Conservation (phyloP, 768 basidiomycete species). For the Cyclocybe aegerita region DNA sequence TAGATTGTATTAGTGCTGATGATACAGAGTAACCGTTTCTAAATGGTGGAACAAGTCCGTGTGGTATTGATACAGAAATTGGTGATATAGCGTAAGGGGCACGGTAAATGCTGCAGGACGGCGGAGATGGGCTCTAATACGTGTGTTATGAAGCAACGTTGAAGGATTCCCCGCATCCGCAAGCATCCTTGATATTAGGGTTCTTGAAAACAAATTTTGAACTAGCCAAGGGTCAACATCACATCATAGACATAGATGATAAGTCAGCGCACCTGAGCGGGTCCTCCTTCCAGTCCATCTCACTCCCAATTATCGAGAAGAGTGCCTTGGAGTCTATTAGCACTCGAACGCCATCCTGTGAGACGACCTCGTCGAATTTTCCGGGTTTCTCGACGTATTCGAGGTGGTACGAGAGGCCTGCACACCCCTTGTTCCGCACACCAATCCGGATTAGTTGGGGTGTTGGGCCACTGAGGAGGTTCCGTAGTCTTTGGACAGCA, state of each 20-base stretch:
- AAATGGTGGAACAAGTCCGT: slow-evolving; percentile 15
- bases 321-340: slow-evolving; percentile 96
- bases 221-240: slow-evolving; percentile 35
- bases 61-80: slow-evolving; percentile 24
- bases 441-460: slow-evolving; percentile 94
- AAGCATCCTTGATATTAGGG: slow-evolving; percentile 93
- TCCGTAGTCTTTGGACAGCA: slow-evolving; percentile 71
- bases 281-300: slow-evolving; percentile 99
- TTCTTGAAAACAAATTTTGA: slow-evolving; percentile 85
- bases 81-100: slow-evolving; percentile 15
- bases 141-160: slow-evolving; percentile 48
- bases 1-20: slow-evolving; percentile 16
- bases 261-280: slow-evolving; percentile 65
- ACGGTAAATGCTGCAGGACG: slow-evolving; percentile 14
- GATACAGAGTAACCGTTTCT: slow-evolving; percentile 13
- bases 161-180: slow-evolving; percentile 94
- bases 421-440: slow-evolving; percentile 97
- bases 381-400: slow-evolving; percentile 92
- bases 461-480: slow-evolving; percentile 77
- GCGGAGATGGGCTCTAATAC: slow-evolving; percentile 3
- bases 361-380: slow-evolving; percentile 94
- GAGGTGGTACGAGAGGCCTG: slow-evolving; percentile 82
- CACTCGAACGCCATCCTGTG: slow-evolving; percentile 92
- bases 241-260: not conserved
- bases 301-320: slow-evolving; percentile 97